phyloP scores from a whole-genome alignment of 2,329 filamentous ascomycete genomes.

The Cryphonectria radicalis region DNA sequence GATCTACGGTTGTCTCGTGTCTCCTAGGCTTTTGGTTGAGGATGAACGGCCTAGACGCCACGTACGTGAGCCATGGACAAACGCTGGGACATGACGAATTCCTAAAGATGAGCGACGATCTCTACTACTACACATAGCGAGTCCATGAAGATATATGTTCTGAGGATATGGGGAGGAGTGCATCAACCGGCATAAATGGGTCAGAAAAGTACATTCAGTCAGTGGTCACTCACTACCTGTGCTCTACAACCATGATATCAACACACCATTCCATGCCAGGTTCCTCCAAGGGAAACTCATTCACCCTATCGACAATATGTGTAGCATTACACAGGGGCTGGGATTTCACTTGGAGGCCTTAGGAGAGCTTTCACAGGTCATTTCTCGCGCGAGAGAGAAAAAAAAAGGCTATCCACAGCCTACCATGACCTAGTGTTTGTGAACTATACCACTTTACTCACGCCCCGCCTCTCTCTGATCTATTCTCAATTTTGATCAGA shows the following conservation, averaged over 20 bases:
- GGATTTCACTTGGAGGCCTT: neutral
- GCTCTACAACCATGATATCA: neutral
- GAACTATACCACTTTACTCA: neutral
- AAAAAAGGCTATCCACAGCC: neutral
- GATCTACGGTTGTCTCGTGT: neutral
- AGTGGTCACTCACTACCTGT: neutral
- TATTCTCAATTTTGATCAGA: neutral
- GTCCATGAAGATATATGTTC: neutral
- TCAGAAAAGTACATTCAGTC: neutral
- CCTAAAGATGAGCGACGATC: neutral
- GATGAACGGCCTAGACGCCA: neutral
- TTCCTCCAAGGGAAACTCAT: neutral
- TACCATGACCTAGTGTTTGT: neutral
- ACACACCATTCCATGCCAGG: neutral
- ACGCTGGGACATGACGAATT: neutral
- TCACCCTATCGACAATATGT: neutral
- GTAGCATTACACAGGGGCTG: neutral
- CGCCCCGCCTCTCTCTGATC: neutral
- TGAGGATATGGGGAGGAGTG: neutral
- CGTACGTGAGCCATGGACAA: neutral
- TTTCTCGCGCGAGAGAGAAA: neutral
- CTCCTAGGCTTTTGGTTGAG: neutral
- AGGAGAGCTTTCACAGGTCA: neutral
- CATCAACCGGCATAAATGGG: neutral
- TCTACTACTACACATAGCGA: neutral